Evolutionary conservation across 2,329 filamentous ascomycete genomes (phyloP), one percentile per base, ranked within the genome.

Genomic region (Ophioceras dolichostomum): DNA sequence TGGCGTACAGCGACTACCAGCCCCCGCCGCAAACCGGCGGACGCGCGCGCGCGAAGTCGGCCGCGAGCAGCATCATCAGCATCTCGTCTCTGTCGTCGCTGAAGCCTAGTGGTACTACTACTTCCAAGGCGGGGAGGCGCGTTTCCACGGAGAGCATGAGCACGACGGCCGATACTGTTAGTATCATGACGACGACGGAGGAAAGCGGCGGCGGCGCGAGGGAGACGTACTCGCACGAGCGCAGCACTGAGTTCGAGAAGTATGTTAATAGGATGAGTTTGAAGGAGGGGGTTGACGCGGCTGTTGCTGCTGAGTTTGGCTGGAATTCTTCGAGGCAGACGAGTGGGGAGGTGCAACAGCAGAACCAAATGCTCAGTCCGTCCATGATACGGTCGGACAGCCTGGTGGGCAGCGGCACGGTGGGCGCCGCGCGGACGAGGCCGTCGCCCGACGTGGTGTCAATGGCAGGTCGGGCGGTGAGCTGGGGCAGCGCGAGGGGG

Each of bases 251-350:
- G 26, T 54, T 52, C 39, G 49, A 51, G 29, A 39, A 44, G 19
- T 53, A 51, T 42, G 33, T 48, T 39, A 13, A 38, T 37, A 41
- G 40, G 12, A 21, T 43, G 28, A 34, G 39, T 17, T 31, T 42
- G 18, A 36, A 38, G 21, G 42, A 45, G 43, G 36, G 22, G 22
- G 44, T 60, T 17, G 55, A 60, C 40, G 45, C 47, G 12, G 55
- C 53, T n/a, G 46, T 60, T 22, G 45, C 46, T 6, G 37, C 39
- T 13, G 58, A 58, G 38, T 55, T 60, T 28, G 53, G 55, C 10
- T 60, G 56, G 56, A 44, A n/a, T n/a, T n/a, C n/a, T n/a, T n/a
- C n/a, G n/a, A n/a, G n/a, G n/a, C n/a, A n/a, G n/a, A n/a, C n/a
- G n/a, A 19, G 40, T 50, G 17, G 41, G 42, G 34, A 47, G 49